phyloP scores from a whole-genome alignment of 2,329 filamentous ascomycete species.

The Furcasterigmium sp. region DNA sequence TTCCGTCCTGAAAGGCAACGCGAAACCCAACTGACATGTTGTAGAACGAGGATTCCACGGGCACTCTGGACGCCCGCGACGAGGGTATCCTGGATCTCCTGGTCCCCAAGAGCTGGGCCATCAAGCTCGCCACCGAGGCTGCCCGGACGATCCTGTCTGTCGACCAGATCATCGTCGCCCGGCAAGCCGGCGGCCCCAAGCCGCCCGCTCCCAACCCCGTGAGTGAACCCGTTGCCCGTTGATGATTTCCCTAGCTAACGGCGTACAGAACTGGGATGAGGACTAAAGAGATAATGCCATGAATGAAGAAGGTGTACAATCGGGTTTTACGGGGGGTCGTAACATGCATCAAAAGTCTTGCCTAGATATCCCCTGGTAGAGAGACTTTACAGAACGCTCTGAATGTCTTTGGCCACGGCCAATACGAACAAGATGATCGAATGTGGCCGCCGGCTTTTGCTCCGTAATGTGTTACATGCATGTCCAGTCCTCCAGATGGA shows the following conservation, averaged over 20 bases:
- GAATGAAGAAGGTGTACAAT: conserved; percentile 5
- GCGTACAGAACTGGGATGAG: conserved; percentile 55
- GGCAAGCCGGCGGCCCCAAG: conserved; percentile 96
- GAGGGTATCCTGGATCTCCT: conserved; percentile 90
- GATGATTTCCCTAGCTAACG: conserved; percentile 19
- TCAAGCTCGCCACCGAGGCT: conserved; percentile 92
- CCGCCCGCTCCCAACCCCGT: conserved; percentile 86
- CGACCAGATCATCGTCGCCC: conserved; percentile 97
- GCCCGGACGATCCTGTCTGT: conserved; percentile 91
- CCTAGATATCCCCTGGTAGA: conserved; percentile 2
- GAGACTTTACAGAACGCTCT: conserved; percentile 1
- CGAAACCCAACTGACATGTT: conserved; percentile 8
- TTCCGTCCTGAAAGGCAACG: conserved; percentile 5
- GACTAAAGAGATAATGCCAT: conserved; percentile 34
- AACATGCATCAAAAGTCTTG: conserved; percentile 2
- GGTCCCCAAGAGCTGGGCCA: conserved; percentile 91
- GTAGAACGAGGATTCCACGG: conserved; percentile 70
- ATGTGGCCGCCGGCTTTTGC: background rate
- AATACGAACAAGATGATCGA: too few relatives aligned
- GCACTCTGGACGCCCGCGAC: conserved; percentile 79
- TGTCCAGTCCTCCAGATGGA: too few relatives aligned
- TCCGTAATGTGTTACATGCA: background rate
- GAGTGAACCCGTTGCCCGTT: conserved; percentile 18
- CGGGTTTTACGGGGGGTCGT: conserved; percentile 1
- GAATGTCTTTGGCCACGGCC: background rate